phyloP scores from a whole-genome alignment of 1,284 basidiomycete genomes.

The Schizophyllum amplum region DNA sequence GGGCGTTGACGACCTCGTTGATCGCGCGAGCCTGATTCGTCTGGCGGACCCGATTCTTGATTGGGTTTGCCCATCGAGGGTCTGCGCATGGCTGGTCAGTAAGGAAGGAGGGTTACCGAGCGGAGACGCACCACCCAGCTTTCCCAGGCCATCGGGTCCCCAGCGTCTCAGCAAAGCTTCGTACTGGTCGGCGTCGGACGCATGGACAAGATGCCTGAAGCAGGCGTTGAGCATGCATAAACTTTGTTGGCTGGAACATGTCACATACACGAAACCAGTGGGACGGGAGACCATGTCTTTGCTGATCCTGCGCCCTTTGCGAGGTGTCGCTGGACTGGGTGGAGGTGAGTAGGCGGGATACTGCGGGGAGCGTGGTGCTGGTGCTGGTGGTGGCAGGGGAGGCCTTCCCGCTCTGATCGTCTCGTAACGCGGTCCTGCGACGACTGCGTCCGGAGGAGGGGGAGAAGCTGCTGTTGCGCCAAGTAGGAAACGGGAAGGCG shows the following conservation, averaged over 20 bases:
- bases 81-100: constrained; percentile 40
- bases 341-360: constrained; percentile 20
- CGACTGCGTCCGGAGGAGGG: constrained; percentile 21
- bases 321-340: constrained; percentile 21
- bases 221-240: constrained; percentile 17
- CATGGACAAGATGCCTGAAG: constrained; percentile 83
- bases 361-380: constrained; percentile 14
- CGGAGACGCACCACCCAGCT: constrained; percentile 63
- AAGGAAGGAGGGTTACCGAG: constrained; percentile 3
- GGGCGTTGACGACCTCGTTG: constrained; percentile 70
- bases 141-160: constrained; percentile 88
- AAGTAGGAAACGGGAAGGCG: constrained; percentile 58
- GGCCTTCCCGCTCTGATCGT: constrained; percentile 26
- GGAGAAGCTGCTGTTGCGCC: constrained; percentile 27
- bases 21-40: constrained; percentile 75
- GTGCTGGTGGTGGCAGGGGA: constrained; percentile 11
- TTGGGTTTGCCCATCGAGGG: constrained; percentile 84
- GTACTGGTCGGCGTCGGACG: constrained; percentile 88
- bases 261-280: constrained; percentile 74
- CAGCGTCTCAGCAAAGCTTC: constrained; percentile 84
- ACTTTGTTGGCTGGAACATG: constrained; percentile 13
- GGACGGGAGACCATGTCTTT: constrained; percentile 85
- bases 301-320: constrained; percentile 62
- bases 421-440: constrained; percentile 61
- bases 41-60: constrained; percentile 75